A percentile compares a stretch with the other conserved stretches of the same genome.
Conservation (phyloP, 768 basidiomycete species). For the Termitomyces sp. region DNA sequence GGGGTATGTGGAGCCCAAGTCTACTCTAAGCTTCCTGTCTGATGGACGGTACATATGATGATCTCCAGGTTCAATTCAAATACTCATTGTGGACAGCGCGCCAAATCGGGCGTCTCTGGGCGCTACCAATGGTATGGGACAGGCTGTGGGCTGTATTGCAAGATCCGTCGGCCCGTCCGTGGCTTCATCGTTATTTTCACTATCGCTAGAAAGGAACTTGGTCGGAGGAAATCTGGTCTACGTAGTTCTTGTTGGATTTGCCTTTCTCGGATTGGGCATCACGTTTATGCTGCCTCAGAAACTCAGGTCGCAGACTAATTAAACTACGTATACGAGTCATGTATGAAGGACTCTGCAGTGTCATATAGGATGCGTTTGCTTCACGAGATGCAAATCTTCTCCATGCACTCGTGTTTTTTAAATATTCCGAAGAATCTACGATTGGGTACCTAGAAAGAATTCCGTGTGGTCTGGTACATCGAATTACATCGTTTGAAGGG, state of each 20-base stretch:
- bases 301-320: slow-evolving; percentile 1
- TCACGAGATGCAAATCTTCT: neutral
- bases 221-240: slow-evolving; percentile 33
- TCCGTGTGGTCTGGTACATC: no score
- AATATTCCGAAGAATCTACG: neutral
- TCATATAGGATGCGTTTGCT: neutral
- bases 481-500: no score
- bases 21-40: neutral
- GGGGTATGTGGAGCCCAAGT: slow-evolving; percentile 21
- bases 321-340: neutral
- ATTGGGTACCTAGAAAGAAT: neutral
- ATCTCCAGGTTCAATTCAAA: slow-evolving; percentile 41
- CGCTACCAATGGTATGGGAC: slow-evolving; percentile 50
- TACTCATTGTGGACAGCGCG: slow-evolving; percentile 38
- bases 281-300: slow-evolving; percentile 11
- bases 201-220: slow-evolving; percentile 30
- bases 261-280: slow-evolving; percentile 10
- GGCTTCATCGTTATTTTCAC: slow-evolving; percentile 37
- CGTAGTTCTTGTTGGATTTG: slow-evolving; percentile 16
- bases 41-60: neutral
- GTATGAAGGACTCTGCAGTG: neutral
- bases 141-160: slow-evolving; percentile 42
- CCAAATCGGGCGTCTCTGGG: slow-evolving; percentile 39
- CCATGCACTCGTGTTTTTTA: neutral
- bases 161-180: slow-evolving; percentile 36